phyloP scores from a whole-genome alignment of 2,329 filamentous ascomycete species.

The Trichocomaceae sp. region DNA sequence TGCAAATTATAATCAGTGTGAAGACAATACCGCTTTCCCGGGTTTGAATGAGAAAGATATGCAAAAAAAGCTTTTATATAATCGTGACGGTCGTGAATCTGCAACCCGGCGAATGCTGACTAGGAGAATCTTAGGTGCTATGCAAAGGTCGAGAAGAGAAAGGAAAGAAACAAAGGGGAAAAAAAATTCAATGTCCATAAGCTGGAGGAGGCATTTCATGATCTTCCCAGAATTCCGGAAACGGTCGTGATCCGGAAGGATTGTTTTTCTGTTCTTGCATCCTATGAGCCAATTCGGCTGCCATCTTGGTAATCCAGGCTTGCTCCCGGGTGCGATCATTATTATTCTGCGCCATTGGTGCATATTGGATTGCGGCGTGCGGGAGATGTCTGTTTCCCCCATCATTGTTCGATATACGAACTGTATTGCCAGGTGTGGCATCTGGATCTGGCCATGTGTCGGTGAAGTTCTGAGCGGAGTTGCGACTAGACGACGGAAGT shows the following conservation, averaged over 20 bases:
- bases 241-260: conserved; percentile 25
- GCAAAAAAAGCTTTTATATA: conserved; percentile 5
- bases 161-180: background rate
- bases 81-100: conserved; percentile 15
- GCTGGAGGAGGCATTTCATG: conserved; percentile 37
- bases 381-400: conserved; percentile 19
- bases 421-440: conserved; percentile 28
- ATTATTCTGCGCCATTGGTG: conserved; percentile 26
- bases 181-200: conserved; percentile 34
- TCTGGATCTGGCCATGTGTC: conserved; percentile 22
- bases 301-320: conserved; percentile 60
- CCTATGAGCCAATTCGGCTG: conserved; percentile 75
- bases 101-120: conserved; percentile 13
- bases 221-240: conserved; percentile 33
- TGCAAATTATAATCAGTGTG: conserved; percentile 7
- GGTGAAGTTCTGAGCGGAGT: conserved; percentile 10
- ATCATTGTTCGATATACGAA: conserved; percentile 14
- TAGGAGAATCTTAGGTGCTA: conserved; percentile 9
- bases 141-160: background rate
- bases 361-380: conserved; percentile 24
- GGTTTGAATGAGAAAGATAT: background rate
- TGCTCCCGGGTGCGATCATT: conserved; percentile 38
- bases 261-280: conserved; percentile 74
- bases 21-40: conserved; percentile 9
- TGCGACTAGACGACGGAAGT: conserved; percentile 22